Base-by-base conservation (phyloP, 2,329 filamentous ascomycete species). In the Bipolaris bicolor region DNA sequence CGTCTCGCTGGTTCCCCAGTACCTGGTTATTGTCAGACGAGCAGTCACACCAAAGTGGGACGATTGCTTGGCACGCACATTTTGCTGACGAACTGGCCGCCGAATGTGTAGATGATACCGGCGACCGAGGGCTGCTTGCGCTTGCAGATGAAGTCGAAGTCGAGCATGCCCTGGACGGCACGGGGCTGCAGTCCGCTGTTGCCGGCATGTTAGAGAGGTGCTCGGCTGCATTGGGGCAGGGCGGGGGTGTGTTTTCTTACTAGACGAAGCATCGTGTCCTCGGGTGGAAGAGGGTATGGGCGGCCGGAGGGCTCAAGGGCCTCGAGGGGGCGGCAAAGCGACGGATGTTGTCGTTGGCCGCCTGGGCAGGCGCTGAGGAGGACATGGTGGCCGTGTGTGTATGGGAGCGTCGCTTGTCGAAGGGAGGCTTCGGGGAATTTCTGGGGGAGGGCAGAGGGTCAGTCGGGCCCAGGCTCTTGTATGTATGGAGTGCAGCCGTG, bases 131-230 rank as follows among this genome's bases (percentile, higher is more conserved):
- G 95, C 60, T 91, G 96, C 78, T 88, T 86, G 75, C 95, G 91
- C 88, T 98, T 98, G 92, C 95, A 99, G 83, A 99, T 99, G 87
- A 98, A 99, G 86, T 99, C 95, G 80, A 99, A 99, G 82, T 99
- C 95, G 78, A 99, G 90, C 81, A 83, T 83, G 64, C 82, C 82
- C 78, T 84, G 82, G 49, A 84, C 82, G 55, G 82, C 82, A 72
- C 93, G 89, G 76, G 95, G 94, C 84, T 99, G 95, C 77, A 99
- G 91, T 80, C 95, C 95, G 83, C 86, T 88, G 72, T 68, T 57
- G 41, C 49, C 54, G 44, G 11, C 34, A 37, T 56, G 62, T 71
- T 69, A 75, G 70, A 55, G 50, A 49, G 49, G 40, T 43, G 43
- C 33, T 57, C 33, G 34, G 24, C n/a, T 43, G 18, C 7, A 20